These are phyloP conservation scores for Penicillium flavigenum DNA, from an alignment of 495 filamentous ascomycete genomes.

Conservation along the genomic window DNA sequence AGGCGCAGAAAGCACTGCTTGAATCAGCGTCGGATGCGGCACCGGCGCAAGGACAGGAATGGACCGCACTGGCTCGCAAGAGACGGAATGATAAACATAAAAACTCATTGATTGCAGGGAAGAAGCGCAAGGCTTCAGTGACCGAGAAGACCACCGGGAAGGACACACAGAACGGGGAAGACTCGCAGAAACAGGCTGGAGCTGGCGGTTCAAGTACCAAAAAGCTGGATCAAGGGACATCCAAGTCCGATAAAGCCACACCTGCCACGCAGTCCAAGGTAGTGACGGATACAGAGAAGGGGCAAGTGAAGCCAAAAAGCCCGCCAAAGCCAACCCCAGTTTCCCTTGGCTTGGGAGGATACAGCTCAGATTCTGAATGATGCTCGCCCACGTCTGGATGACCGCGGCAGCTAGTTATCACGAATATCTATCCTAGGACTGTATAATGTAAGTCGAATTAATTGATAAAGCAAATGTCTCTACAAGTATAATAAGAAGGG, in stretches of 20 bases:
- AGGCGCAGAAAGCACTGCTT: constrained; percentile 55
- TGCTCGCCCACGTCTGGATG: background rate
- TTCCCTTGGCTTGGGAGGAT: constrained; percentile 41
- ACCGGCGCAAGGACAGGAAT: constrained; percentile 45
- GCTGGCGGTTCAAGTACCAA: background rate
- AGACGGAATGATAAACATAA: constrained; percentile 58
- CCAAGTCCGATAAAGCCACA: background rate
- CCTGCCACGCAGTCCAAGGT: constrained; percentile 7
- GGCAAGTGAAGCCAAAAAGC: background rate
- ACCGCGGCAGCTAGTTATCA: background rate
- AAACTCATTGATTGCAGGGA: constrained; percentile 55
- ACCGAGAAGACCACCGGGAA: constrained; percentile 15
- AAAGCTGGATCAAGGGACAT: background rate
- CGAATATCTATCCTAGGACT: background rate
- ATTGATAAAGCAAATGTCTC: background rate
- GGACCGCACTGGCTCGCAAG: constrained; percentile 57
- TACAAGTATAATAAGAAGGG: background rate
- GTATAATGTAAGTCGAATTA: background rate
- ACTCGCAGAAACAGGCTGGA: constrained; percentile 7
- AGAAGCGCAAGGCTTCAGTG: constrained; percentile 53
- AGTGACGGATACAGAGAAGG: background rate
- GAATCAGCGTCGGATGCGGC: constrained; percentile 38
- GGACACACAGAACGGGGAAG: constrained; percentile 18
- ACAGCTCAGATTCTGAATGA: constrained; percentile 48
- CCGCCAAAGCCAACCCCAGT: constrained; percentile 18